Percentiles rank a stretch among this genome's conserved stretches.
phyloP scores from a whole-genome alignment of 805 yeast genomes.

The Starmerella vaccinii region DNA sequence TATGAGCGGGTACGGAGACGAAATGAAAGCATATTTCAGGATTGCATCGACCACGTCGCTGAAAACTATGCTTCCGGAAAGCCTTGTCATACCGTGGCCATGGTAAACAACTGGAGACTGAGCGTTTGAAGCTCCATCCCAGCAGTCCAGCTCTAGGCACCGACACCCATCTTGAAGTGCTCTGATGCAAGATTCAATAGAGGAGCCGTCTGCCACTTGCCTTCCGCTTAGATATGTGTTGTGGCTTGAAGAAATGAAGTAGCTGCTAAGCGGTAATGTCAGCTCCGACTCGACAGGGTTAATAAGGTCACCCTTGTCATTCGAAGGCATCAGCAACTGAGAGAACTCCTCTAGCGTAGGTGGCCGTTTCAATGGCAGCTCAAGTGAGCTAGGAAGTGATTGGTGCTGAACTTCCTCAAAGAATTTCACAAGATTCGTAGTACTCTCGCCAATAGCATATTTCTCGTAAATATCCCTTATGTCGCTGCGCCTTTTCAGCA shows the following conservation, averaged over 20 bases:
- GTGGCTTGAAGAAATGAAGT: constrained; percentile 86
- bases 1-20: constrained; percentile 76
- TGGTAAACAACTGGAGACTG: constrained; percentile 74
- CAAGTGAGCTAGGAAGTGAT: constrained; percentile 8
- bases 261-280: constrained; percentile 65
- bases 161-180: constrained; percentile 87
- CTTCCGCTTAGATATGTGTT: constrained; percentile 84
- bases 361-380: constrained; percentile 12
- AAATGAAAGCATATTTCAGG: constrained; percentile 76
- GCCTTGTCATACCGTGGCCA: constrained; percentile 49
- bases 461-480: constrained; percentile 41
- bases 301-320: not conserved
- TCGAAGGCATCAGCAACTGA: constrained; percentile 31
- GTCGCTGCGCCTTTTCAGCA: constrained; percentile 58
- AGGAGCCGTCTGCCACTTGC: constrained; percentile 77
- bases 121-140: constrained; percentile 66
- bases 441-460: constrained; percentile 25
- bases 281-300: constrained; percentile 31
- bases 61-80: constrained; percentile 65
- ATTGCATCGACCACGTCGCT: constrained; percentile 61
- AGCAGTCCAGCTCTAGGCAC: constrained; percentile 87
- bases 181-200: constrained; percentile 79
- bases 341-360: constrained; percentile 32
- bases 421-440: constrained; percentile 6
- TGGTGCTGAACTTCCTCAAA: constrained; percentile 14